Conservation (phyloP, 352 stramenopile species). For the Phytophthora pisi region DNA sequence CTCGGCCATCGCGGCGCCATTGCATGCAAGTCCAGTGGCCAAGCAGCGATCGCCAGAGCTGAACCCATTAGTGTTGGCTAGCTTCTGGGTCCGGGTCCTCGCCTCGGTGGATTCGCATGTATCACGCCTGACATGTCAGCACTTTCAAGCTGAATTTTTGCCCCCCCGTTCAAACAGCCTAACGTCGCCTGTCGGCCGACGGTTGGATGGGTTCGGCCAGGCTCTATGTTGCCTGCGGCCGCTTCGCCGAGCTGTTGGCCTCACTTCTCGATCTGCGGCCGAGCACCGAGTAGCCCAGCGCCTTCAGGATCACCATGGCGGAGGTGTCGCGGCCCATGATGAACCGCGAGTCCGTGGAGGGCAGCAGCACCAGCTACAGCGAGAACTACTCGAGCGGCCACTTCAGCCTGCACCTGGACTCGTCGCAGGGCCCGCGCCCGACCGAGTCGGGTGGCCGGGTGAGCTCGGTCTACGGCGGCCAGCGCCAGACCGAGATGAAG, state of each 20-base stretch:
- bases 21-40: background rate
- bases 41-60: background rate
- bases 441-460: slow-evolving; percentile 33
- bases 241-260: background rate
- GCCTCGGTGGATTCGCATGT: slow-evolving; percentile 3
- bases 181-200: slow-evolving; percentile 7
- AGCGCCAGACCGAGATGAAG: slow-evolving; percentile 62
- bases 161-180: slow-evolving; percentile 14
- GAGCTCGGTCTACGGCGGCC: slow-evolving; percentile 17
- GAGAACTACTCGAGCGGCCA: slow-evolving; percentile 29
- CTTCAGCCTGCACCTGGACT: slow-evolving; percentile 31
- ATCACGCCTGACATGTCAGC: slow-evolving; percentile 16
- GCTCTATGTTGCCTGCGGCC: background rate
- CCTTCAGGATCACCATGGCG: slow-evolving; percentile 9
- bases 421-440: slow-evolving; percentile 21
- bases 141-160: background rate
- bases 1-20: background rate
- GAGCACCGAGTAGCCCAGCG: background rate
- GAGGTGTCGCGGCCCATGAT: slow-evolving; percentile 23
- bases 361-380: slow-evolving; percentile 8
- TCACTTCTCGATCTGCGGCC: slow-evolving; percentile 19
- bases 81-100: background rate
- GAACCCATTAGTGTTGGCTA: slow-evolving; percentile 5
- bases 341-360: background rate
- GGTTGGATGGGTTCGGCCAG: background rate